A percentile compares a stretch with the other conserved stretches of the same genome.
phyloP scores from a whole-genome alignment of 192 early-diverging fungal genomes.

The Coemansia reversa region DNA sequence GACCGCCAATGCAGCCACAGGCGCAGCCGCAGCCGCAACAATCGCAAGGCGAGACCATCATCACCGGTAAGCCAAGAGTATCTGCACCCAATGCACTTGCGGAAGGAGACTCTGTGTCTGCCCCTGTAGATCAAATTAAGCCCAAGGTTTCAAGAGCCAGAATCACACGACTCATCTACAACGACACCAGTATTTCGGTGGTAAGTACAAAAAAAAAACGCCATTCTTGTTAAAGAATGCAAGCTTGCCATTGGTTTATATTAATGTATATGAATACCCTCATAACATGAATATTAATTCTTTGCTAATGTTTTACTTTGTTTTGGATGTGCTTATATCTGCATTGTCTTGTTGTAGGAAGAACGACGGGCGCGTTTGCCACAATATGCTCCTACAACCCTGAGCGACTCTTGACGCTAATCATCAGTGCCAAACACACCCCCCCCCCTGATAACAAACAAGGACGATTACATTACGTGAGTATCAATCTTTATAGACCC shows the following conservation, averaged over 20 bases:
- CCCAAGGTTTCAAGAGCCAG: slow-evolving; percentile 17
- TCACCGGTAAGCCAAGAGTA: slow-evolving; percentile 16
- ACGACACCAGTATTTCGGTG: slow-evolving; percentile 31
- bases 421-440: too few species aligned
- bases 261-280: too few species aligned
- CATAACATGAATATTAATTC: too few species aligned
- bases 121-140: slow-evolving; percentile 21
- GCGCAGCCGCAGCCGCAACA: not conserved
- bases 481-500: not conserved
- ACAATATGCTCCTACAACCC: slow-evolving; percentile 19
- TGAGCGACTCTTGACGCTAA: too few species aligned
- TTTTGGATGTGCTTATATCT: not conserved
- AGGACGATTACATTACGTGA: too few species aligned
- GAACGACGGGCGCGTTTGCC: slow-evolving; percentile 41
- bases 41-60: not conserved
- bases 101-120: slow-evolving; percentile 7
- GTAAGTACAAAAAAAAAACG: slow-evolving; percentile 29
- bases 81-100: slow-evolving; percentile 2
- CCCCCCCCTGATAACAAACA: too few species aligned
- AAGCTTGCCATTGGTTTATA: too few species aligned
- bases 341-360: slow-evolving; percentile 26
- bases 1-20: not conserved
- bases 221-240: too few species aligned
- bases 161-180: slow-evolving; percentile 39
- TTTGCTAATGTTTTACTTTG: too few species aligned